phyloP scores from a whole-genome alignment of 148 eudicot genomes.

The Pouteria glomerata region DNA sequence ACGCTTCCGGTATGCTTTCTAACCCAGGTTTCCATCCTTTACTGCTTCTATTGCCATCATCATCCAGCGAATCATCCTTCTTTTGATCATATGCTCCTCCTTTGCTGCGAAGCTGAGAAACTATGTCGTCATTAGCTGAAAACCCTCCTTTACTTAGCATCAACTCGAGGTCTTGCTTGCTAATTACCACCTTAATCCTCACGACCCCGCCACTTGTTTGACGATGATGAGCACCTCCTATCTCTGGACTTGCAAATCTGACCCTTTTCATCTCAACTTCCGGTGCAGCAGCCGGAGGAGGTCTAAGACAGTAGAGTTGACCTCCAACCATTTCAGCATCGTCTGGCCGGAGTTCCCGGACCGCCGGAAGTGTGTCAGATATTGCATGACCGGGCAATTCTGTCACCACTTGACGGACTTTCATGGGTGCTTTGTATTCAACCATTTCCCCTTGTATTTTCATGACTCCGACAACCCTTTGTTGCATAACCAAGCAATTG shows the following conservation, averaged over 20 bases:
- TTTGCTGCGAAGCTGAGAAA: constrained; percentile 30
- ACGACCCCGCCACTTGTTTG: no score
- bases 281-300: constrained; percentile 22
- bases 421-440: constrained; percentile 37
- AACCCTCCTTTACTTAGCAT: constrained; percentile 44
- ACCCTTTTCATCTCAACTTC: constrained; percentile 22
- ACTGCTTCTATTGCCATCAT: background rate
- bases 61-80: constrained; percentile 2
- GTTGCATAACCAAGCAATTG: constrained; percentile 51
- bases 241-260: constrained; percentile 20
- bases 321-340: constrained; percentile 30
- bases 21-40: constrained; percentile 41
- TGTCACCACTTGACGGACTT: constrained; percentile 37
- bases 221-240: constrained; percentile 8
- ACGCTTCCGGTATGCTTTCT: constrained; percentile 49
- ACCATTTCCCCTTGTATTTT: constrained; percentile 43
- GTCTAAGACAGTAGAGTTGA: constrained; percentile 36
- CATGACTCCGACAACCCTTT: constrained; percentile 23
- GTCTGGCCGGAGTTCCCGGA: constrained; percentile 26
- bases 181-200: no score
- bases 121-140: constrained; percentile 32
- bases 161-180: constrained; percentile 55
- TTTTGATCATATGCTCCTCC: no score
- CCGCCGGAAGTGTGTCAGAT: constrained; percentile 26
- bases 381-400: constrained; percentile 36